Percentiles rank a stretch among this genome's conserved stretches.
Conservation (phyloP, 106 monocot species). For the Amphibolis antarctica region DNA sequence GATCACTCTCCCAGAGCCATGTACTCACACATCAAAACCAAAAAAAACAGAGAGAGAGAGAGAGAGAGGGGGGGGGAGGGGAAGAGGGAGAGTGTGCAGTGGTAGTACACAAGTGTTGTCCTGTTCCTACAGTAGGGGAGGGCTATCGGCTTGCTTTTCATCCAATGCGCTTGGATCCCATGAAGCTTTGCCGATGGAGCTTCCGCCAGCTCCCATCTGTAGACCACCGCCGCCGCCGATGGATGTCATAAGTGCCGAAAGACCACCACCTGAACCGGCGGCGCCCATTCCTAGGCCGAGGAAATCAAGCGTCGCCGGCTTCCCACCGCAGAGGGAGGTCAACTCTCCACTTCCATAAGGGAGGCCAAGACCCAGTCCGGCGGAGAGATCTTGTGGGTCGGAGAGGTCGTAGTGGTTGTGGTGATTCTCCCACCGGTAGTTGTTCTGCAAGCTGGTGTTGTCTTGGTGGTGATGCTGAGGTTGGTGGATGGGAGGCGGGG, state of each 20-base stretch:
- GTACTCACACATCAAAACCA: no score
- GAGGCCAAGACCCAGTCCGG: conserved; percentile 37
- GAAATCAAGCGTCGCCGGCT: conserved; percentile 43
- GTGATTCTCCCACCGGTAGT: conserved; percentile 10
- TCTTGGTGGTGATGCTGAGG: background rate
- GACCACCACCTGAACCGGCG: background rate
- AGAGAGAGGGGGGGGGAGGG: background rate
- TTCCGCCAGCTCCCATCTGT: background rate
- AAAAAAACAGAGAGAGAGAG: no score
- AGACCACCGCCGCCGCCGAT: background rate
- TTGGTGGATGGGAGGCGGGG: conserved; percentile 2
- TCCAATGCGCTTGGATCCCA: background rate
- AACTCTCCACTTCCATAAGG: conserved; percentile 11
- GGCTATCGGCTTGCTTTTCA: background rate
- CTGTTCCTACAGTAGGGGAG: background rate
- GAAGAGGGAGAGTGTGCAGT: background rate
- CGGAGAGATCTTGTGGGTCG: conserved; percentile 23
- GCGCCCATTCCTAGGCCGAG: conserved; percentile 3
- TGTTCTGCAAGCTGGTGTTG: background rate
- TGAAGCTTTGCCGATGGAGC: background rate
- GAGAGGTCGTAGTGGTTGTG: background rate
- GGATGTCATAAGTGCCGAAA: background rate
- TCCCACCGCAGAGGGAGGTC: conserved; percentile 21
- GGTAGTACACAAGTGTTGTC: no score
- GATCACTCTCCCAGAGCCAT: no score